Base-by-base conservation (phyloP, 345 rosid species). In the Arabis alpina region DNA sequence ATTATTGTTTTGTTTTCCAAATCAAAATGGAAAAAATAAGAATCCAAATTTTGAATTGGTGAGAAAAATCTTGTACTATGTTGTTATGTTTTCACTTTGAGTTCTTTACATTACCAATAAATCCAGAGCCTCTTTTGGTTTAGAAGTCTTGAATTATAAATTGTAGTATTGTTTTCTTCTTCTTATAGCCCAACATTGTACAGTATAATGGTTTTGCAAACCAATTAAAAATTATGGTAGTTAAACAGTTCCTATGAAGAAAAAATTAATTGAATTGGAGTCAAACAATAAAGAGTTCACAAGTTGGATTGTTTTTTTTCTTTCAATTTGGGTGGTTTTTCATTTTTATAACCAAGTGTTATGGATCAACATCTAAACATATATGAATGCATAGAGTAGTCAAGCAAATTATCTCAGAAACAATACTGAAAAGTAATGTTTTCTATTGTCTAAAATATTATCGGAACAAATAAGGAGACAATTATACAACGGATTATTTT, bases 221-320 rank as follows among this genome's bases (percentile, higher is more conserved):
- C 37, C 12, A 65, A 37, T 24, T 8, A 10, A 2, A 51, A 30
- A 30, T 3, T 61, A 0, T 27, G 28, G 23, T 16, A 19, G n/a
- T 42, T 30, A 51, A 32, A 51, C 32, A 14, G 39, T 52, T 56
- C 49, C 49, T 39, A 15, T 28, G 2, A 27, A 25, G 23, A 37
- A 15, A 15, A 32, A 30, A 15, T 0, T 4, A 37, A 2, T 12
- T 28, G 16, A 10, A 36, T 4, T 54, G 14, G 8, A 44, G 30
- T 54, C 63, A 34, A 70, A 69, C 13, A 43, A 13, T 54, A 25
- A 52, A 30, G 45, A 42, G 14, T 61, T 61, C 16, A 10, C 19
- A 61, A 32, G 48, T 52, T 61, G 73, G 10, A 43, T 13, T 56
- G 0, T 68, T 2, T 56, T n/a, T 68, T 2, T 56, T n/a, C 15